These are phyloP conservation scores for Cetraspora pellucida DNA, from an alignment of 192 early-diverging fungal genomes.

Conservation along the genomic window DNA sequence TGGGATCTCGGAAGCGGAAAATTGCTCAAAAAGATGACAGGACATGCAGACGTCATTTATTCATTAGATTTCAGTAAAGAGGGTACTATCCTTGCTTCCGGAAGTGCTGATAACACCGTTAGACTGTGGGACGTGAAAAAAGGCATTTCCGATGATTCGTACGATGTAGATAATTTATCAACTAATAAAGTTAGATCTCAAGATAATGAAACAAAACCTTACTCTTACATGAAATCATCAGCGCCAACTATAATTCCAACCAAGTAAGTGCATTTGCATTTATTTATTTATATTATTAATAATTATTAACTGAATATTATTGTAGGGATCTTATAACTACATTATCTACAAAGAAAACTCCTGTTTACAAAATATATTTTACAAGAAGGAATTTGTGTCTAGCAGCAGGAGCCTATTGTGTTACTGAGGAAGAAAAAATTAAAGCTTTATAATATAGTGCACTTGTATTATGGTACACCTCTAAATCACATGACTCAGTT, in stretches of 20 bases:
- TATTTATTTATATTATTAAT: background rate
- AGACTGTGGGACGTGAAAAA: conserved; percentile 89
- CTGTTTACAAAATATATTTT: conserved; percentile 62
- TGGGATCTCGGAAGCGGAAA: conserved; percentile 92
- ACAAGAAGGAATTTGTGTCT: conserved; percentile 76
- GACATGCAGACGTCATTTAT: conserved; percentile 83
- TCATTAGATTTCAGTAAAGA: conserved; percentile 85
- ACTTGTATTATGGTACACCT: too few species aligned
- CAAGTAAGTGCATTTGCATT: background rate
- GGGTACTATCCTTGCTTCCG: conserved; percentile 79
- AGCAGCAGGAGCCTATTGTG: conserved; percentile 75
- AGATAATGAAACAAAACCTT: background rate
- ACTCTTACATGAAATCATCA: background rate
- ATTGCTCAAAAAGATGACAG: conserved; percentile 79
- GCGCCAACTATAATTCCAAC: background rate
- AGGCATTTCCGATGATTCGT: conserved; percentile 33
- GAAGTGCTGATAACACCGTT: conserved; percentile 87
- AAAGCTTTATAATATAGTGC: too few species aligned
- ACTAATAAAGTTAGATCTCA: conserved; percentile 6
- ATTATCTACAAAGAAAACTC: conserved; percentile 91
- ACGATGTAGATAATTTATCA: conserved; percentile 4
- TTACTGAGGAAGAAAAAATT: background rate
- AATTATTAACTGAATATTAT: background rate
- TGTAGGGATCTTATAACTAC: conserved; percentile 66
- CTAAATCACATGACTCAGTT: too few species aligned